Conservation (phyloP, 805 yeast genomes). For the Yamadazyma kitorensis region DNA sequence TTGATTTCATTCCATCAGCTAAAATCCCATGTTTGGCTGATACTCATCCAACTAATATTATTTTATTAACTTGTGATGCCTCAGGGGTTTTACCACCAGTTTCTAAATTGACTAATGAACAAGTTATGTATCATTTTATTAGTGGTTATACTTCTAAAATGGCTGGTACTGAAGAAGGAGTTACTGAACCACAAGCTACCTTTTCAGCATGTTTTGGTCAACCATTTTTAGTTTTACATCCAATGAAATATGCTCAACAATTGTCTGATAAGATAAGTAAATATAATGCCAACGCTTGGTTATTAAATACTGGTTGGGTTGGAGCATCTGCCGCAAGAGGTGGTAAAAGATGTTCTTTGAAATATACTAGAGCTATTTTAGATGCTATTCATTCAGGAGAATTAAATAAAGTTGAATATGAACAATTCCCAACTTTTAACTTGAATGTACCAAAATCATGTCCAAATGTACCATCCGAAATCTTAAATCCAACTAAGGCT, state of each 20-base stretch:
- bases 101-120: slow-evolving; percentile 87
- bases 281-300: slow-evolving; percentile 92
- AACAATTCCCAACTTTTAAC: slow-evolving; percentile 82
- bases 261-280: slow-evolving; percentile 86
- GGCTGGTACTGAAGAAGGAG: slow-evolving; percentile 99
- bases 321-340: slow-evolving; percentile 91
- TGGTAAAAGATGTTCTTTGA: slow-evolving; percentile 96
- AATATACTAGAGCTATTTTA: slow-evolving; percentile 94
- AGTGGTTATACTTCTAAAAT: slow-evolving; percentile 98
- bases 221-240: slow-evolving; percentile 97
- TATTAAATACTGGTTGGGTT: slow-evolving; percentile 98
- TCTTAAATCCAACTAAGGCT: slow-evolving; percentile 81
- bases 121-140: slow-evolving; percentile 98
- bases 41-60: slow-evolving; percentile 87
- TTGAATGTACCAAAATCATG: slow-evolving; percentile 81
- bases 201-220: slow-evolving; percentile 99
- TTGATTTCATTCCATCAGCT: slow-evolving; percentile 94
- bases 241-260: slow-evolving; percentile 97
- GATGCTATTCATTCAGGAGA: slow-evolving; percentile 94
- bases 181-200: slow-evolving; percentile 96
- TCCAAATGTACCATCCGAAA: slow-evolving; percentile 77
- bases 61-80: slow-evolving; percentile 94
- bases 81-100: slow-evolving; percentile 98
- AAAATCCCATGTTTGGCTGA: slow-evolving; percentile 91
- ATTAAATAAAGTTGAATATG: slow-evolving; percentile 75